Conservation (phyloP, 257 asterid genomes). For the Lantana camara region DNA sequence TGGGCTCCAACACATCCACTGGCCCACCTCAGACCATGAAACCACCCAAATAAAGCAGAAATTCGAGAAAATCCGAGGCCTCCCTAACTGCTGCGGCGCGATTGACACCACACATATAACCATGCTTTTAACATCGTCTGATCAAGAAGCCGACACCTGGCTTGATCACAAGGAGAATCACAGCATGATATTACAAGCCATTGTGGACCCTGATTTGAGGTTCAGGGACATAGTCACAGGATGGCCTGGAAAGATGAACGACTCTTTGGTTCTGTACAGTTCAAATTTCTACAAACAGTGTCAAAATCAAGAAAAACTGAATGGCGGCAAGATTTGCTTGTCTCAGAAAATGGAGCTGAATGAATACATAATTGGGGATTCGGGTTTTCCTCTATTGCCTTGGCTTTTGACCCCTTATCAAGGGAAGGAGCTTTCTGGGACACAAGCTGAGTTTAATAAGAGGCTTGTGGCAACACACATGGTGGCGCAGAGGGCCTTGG, state of each 20-base stretch:
- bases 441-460: constrained; percentile 54
- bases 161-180: constrained; percentile 55
- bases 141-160: constrained; percentile 61
- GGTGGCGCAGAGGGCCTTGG: constrained; percentile 62
- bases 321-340: constrained; percentile 36
- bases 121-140: constrained; percentile 68
- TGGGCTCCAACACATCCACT: constrained; percentile 63
- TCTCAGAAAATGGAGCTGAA: constrained; percentile 42
- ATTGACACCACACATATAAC: constrained; percentile 73
- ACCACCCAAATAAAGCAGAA: constrained; percentile 43
- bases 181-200: constrained; percentile 81
- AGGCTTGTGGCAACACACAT: constrained; percentile 45
- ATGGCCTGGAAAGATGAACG: constrained; percentile 85
- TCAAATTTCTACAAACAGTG: constrained; percentile 57
- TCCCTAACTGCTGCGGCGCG: constrained; percentile 90
- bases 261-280: constrained; percentile 51
- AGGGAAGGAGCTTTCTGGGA: constrained; percentile 45
- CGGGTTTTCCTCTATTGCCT: constrained; percentile 68
- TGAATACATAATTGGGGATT: constrained; percentile 71
- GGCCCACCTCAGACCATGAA: constrained; percentile 68
- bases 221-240: constrained; percentile 72
- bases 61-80: constrained; percentile 69
- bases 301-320: constrained; percentile 59
- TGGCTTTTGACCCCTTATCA: constrained; percentile 86
- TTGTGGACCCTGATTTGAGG: constrained; percentile 70